A percentile compares a stretch with the other conserved stretches of the same genome.
phyloP scores from a whole-genome alignment of 2,329 filamentous ascomycete genomes.

The Aspergillus awamori region DNA sequence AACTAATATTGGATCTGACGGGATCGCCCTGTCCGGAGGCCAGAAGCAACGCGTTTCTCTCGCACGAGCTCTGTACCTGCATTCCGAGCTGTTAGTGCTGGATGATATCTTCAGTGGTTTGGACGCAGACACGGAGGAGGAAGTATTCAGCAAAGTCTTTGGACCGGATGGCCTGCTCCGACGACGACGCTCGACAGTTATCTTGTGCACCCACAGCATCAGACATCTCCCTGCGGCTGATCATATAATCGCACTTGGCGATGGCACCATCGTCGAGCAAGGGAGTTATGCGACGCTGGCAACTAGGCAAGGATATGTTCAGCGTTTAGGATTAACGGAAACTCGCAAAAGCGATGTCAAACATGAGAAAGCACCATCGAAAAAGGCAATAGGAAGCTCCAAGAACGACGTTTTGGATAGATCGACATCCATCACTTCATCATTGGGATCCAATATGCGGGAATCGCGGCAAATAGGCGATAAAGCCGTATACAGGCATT shows the following conservation, averaged over 20 bases:
- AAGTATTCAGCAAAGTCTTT: background rate
- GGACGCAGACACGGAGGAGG: background rate
- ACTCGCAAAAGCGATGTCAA: background rate
- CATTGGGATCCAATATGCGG: background rate
- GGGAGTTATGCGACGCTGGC: constrained; percentile 6
- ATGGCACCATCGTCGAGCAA: constrained; percentile 4
- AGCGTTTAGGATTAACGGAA: constrained; percentile 1
- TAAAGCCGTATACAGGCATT: constrained; percentile 30
- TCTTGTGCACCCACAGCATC: background rate
- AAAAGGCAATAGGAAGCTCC: background rate
- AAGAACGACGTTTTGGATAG: constrained; percentile 13
- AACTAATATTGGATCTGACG: background rate
- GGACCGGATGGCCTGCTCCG: background rate
- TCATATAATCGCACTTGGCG: background rate
- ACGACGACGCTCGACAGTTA: background rate
- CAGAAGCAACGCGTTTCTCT: constrained; percentile 5
- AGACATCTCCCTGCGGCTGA: background rate
- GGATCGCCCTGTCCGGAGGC: background rate
- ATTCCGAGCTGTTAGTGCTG: background rate
- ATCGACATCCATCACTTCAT: background rate
- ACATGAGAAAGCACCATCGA: background rate
- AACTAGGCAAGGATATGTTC: constrained; percentile 8
- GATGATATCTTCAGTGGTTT: background rate
- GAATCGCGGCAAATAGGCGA: constrained; percentile 43
- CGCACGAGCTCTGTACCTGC: background rate